Base-by-base conservation (phyloP, 805 yeast species). In the Torulaspora delbrueckii region DNA sequence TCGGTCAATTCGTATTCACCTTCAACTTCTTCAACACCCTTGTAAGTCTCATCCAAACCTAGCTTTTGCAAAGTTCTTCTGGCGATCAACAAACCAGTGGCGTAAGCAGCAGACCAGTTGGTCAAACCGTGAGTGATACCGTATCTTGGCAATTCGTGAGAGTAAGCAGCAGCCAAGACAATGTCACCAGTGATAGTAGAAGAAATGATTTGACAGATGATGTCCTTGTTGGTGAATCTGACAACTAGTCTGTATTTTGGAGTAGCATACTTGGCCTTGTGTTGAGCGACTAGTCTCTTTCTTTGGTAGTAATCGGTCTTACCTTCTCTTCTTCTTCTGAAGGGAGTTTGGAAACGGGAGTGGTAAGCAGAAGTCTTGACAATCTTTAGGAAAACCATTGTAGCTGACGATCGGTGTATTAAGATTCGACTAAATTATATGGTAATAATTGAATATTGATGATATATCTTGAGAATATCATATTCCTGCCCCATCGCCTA, bases 251-350 rank as follows among this genome's bases (percentile, higher is more conserved):
- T 90, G 87, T 91, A 93, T 82, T 93, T 93, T 78, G 99, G 99
- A 71, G 96, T 73, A 85, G 82, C 84, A 95, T 93, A 93, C 82
- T 93, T 93, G 73, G 96, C 96, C 90, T 93, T 93, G 93, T 91
- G 96, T 81, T 93, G 99, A 69, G 97, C 81, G 70, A 93, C 93
- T 72, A 93, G 81, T 81, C 98, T 89, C 96, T 93, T 93, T 84
- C 99, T 90, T 76, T 93, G 96, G 84, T 90, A 93, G 95, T 90
- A 93, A 76, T 93, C 99, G 72, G 99, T 93, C 84, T 93, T 93
- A 80, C 99, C 99, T 80, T 93, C 97, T 75, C 95, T 87, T 86
- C 99, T 87, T 84, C 99, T 90, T 78, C 99, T 89, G 96, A 90
- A 93, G 62, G 98, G 97, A 74, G 99, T 93, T 82, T 93, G 99